A percentile compares a stretch with the other conserved stretches of the same genome.
phyloP scores from a whole-genome alignment of 371 early-diverging fungal species.

The Apophysomyces ossiformis region DNA sequence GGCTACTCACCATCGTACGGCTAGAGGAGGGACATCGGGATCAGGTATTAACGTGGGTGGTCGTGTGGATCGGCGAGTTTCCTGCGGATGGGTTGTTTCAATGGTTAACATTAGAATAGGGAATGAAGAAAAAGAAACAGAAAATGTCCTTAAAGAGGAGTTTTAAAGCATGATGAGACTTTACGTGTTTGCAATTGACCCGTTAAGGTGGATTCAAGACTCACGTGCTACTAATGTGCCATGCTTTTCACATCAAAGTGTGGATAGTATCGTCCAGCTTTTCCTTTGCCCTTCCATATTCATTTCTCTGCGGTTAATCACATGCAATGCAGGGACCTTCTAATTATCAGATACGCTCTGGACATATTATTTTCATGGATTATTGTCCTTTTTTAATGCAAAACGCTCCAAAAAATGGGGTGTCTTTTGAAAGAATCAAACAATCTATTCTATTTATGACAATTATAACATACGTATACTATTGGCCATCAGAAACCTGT shows the following conservation, averaged over 20 bases:
- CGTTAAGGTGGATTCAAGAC: background rate
- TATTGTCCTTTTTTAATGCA: no score
- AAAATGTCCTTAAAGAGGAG: background rate
- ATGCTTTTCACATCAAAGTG: background rate
- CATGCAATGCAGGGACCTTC: no score
- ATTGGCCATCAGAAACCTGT: no score
- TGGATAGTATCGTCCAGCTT: background rate
- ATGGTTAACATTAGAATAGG: background rate
- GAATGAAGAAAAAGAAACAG: background rate
- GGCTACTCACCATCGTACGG: constrained; percentile 22
- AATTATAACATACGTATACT: no score
- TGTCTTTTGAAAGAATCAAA: no score
- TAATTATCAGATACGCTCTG: no score
- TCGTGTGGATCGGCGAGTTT: constrained; percentile 5
- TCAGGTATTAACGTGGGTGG: constrained; percentile 26
- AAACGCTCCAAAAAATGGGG: no score
- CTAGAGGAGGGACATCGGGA: constrained; percentile 27
- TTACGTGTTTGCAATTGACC: background rate
- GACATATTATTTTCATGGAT: no score
- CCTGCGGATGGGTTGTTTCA: background rate
- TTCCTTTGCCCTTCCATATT: no score
- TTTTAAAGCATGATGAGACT: background rate
- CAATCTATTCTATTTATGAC: no score
- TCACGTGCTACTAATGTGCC: background rate
- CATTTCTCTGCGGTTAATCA: no score